These are phyloP conservation scores for Hypoxylon cercidicola DNA, from an alignment of 495 filamentous ascomycete species.

Conservation along the genomic window DNA sequence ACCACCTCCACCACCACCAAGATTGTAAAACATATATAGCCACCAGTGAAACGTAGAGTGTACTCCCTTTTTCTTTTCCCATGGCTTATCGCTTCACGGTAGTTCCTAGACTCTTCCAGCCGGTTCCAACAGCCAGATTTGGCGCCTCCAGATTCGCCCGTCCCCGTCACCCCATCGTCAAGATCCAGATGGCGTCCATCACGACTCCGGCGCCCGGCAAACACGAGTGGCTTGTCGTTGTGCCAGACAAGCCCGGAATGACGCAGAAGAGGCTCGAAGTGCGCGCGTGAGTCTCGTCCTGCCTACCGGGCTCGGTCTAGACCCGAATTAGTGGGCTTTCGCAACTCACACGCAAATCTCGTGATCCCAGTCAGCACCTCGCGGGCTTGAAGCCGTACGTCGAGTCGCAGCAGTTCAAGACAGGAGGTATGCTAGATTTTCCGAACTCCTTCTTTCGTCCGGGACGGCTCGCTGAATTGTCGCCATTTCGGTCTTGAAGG, in stretches of 20 bases:
- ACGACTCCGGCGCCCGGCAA: slow-evolving; percentile 51
- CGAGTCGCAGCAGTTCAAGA: slow-evolving; percentile 60
- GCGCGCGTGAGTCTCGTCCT: slow-evolving; percentile 67
- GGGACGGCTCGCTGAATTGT: neutral
- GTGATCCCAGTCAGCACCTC: slow-evolving; percentile 64
- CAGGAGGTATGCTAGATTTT: slow-evolving; percentile 61
- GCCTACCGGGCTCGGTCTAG: too few species aligned
- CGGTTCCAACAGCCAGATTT: slow-evolving; percentile 16
- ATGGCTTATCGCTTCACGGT: slow-evolving; percentile 29
- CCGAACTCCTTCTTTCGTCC: neutral
- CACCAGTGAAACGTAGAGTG: neutral
- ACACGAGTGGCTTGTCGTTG: slow-evolving; percentile 85
- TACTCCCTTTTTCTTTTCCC: neutral
- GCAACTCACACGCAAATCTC: slow-evolving; percentile 26
- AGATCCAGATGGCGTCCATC: slow-evolving; percentile 55
- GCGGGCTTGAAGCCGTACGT: slow-evolving; percentile 55
- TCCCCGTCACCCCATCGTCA: slow-evolving; percentile 12
- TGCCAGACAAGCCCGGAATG: slow-evolving; percentile 79
- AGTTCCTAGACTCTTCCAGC: slow-evolving; percentile 29
- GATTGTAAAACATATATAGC: neutral
- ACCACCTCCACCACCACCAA: too few species aligned
- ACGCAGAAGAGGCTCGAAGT: slow-evolving; percentile 75
- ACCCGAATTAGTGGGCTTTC: too few species aligned
- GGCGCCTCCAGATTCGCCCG: slow-evolving; percentile 27
- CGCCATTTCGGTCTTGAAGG: slow-evolving; percentile 54